Conservation (phyloP, 116 monocot genomes). For the Zostera marina region DNA sequence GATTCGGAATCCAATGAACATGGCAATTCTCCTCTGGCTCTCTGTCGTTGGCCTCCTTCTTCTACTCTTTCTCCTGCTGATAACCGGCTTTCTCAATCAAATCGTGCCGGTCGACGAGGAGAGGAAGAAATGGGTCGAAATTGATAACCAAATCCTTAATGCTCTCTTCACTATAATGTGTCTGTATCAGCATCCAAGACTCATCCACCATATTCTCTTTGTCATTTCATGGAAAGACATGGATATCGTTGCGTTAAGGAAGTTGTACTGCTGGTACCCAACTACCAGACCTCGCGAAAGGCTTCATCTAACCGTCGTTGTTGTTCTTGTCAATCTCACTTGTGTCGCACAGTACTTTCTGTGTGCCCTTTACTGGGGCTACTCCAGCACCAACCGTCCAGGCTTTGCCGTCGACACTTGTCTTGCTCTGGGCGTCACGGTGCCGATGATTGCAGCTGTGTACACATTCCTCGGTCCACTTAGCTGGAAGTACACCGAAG, state of each 20-base stretch:
- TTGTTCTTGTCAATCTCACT: slow-evolving; percentile 38
- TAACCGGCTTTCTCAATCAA: slow-evolving; percentile 25
- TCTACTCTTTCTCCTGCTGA: slow-evolving; percentile 27
- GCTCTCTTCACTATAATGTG: slow-evolving; percentile 67
- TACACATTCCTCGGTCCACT: slow-evolving; percentile 35
- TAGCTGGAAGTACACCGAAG: slow-evolving; percentile 14
- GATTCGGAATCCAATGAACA: slow-evolving; percentile 26
- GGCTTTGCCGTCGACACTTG: slow-evolving; percentile 13
- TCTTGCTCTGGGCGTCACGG: slow-evolving; percentile 15
- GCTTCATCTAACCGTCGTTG: slow-evolving; percentile 25
- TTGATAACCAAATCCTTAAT: slow-evolving; percentile 52
- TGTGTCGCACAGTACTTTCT: slow-evolving; percentile 35
- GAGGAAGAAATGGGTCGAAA: slow-evolving; percentile 38
- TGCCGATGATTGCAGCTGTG: slow-evolving; percentile 21
- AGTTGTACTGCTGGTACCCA: slow-evolving; percentile 35
- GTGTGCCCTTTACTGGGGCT: slow-evolving; percentile 45
- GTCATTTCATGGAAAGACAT: slow-evolving; percentile 15
- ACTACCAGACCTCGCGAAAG: slow-evolving; percentile 16
- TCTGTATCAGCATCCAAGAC: slow-evolving; percentile 39
- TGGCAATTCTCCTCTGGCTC: slow-evolving; percentile 41
- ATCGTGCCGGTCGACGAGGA: slow-evolving; percentile 7
- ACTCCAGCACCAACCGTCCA: slow-evolving; percentile 13
- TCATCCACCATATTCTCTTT: slow-evolving; percentile 33
- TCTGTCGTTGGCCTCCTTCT: slow-evolving; percentile 16
- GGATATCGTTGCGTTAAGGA: slow-evolving; percentile 22